A percentile compares a stretch with the other conserved stretches of the same genome.
These are phyloP conservation scores for Talaromyces sp. DNA, from an alignment of 2,329 filamentous ascomycete genomes.

Conservation along the genomic window DNA sequence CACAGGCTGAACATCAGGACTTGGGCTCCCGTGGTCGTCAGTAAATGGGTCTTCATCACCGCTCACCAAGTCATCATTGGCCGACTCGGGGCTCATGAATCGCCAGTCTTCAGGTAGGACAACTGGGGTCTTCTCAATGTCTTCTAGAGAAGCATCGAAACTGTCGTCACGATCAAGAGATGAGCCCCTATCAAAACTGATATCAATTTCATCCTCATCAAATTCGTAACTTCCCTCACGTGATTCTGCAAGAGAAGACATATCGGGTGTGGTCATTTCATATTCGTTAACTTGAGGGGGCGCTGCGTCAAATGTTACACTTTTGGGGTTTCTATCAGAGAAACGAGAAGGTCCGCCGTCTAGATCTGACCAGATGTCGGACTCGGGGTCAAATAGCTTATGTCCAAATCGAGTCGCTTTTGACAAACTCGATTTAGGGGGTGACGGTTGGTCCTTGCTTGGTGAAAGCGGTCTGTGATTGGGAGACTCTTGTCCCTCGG, in stretches of 20 bases:
- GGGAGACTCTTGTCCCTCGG: constrained; percentile 6
- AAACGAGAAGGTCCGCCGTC: constrained; percentile 64
- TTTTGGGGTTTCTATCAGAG: constrained; percentile 60
- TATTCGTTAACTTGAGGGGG: constrained; percentile 96
- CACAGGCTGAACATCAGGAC: constrained; percentile 54
- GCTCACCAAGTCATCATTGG: constrained; percentile 50
- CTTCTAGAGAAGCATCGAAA: constrained; percentile 91
- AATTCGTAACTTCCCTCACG: constrained; percentile 92
- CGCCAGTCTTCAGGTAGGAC: constrained; percentile 97
- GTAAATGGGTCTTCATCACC: constrained; percentile 64
- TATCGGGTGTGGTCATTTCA: constrained; percentile 92
- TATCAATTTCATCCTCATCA: constrained; percentile 64
- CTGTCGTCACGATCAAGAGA: constrained; percentile 70
- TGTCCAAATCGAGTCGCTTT: constrained; percentile 55
- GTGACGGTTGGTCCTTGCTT: constrained; percentile 68
- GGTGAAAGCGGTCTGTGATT: constrained; percentile 45
- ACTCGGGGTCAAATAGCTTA: constrained; percentile 65
- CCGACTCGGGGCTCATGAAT: constrained; percentile 63
- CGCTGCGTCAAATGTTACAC: constrained; percentile 91
- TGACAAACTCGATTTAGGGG: constrained; percentile 84
- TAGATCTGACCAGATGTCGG: constrained; percentile 61
- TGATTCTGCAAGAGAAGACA: constrained; percentile 86
- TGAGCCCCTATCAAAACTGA: constrained; percentile 55
- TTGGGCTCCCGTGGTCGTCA: constrained; percentile 59
- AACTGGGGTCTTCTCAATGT: constrained; percentile 94